Evolutionary conservation across 148 eudicot species (phyloP), one percentile per base, ranked within the genome.

Genomic region (Vaccinium darrowii): DNA sequence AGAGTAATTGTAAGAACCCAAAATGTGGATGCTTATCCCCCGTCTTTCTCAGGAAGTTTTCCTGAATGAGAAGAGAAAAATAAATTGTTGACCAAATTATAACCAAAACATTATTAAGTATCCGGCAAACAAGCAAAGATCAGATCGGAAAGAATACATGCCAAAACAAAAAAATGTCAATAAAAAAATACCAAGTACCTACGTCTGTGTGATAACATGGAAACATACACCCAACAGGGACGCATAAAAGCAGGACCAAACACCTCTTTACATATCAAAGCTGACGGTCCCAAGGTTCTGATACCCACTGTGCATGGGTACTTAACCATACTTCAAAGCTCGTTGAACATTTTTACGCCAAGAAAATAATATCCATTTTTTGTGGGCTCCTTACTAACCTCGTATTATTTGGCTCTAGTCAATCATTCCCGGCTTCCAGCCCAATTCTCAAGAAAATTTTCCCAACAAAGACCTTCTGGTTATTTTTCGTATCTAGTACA

Each of bases 1-100:
- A 90, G 88, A 97, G 93, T 89, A 82, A 84, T 83, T 88, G 87
- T 85, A 94, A 51, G 90, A 97, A 97, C 82, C 91, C 93, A 84
- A 85, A 90, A 82, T 86, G 90, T 52, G 90, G 89, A 88, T 90
- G 89, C 89, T 85, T 90, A 57, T 90, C 89, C 65, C 93, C 93
- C 77, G 90, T 83, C 84, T 87, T 89, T 83, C 86, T 89, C 88
- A 93, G 84, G 87, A 90, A 90, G 3, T 84, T 83, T 30, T 91
- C 98, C 99, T 97, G 94, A 30, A 85, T 58, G 79, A 88, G 81
- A 84, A 84, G 58, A 74, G 33, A 76, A 57, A 60, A 60, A 65
- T 53, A 54, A 27, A 86, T 18, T 36, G 36, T 67, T 21, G 51
- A 11, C 60, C 6, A 63, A 53, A 21, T 33, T n/a, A 36, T 2